Percentiles rank a stretch among this genome's conserved stretches.
phyloP scores from a whole-genome alignment of 2,329 filamentous ascomycete species.

The Celoporthe dispersa region DNA sequence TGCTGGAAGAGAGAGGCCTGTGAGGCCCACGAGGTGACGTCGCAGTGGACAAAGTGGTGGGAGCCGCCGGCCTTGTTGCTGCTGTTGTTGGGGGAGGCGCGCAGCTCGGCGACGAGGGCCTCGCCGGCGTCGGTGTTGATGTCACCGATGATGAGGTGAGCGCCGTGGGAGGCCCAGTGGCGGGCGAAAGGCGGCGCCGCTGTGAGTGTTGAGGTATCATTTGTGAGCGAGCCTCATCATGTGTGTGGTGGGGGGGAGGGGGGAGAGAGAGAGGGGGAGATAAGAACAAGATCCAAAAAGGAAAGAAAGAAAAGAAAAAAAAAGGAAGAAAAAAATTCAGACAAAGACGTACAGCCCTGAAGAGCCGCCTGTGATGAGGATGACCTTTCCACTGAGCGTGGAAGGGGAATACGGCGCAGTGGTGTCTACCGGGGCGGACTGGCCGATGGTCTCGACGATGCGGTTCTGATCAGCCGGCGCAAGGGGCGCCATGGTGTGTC shows the following conservation, averaged over 20 bases:
- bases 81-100: constrained; percentile 42
- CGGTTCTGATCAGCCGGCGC: constrained; percentile 32
- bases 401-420: constrained; percentile 48
- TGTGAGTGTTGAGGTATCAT: not conserved
- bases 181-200: constrained; percentile 57
- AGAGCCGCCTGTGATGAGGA: constrained; percentile 68
- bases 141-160: constrained; percentile 67
- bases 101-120: constrained; percentile 57
- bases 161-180: constrained; percentile 59
- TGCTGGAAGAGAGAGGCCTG: constrained; percentile 67
- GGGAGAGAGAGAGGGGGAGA: not conserved
- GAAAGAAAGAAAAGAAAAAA: not conserved
- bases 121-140: constrained; percentile 59
- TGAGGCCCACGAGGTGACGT: constrained; percentile 68
- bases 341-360: constrained; percentile 51
- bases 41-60: constrained; percentile 64
- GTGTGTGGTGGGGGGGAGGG: not conserved
- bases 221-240: not conserved
- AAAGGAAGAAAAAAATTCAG: not conserved
- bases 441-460: constrained; percentile 20
- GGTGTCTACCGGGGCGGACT: constrained; percentile 52
- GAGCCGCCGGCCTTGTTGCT: too few relatives aligned
- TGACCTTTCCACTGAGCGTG: constrained; percentile 57
- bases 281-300: not conserved
- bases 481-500: constrained; percentile 35